A percentile compares a stretch with the other conserved stretches of the same genome.
Conservation (phyloP, 2,329 filamentous ascomycete genomes). For the Aspergillus jensenii region DNA sequence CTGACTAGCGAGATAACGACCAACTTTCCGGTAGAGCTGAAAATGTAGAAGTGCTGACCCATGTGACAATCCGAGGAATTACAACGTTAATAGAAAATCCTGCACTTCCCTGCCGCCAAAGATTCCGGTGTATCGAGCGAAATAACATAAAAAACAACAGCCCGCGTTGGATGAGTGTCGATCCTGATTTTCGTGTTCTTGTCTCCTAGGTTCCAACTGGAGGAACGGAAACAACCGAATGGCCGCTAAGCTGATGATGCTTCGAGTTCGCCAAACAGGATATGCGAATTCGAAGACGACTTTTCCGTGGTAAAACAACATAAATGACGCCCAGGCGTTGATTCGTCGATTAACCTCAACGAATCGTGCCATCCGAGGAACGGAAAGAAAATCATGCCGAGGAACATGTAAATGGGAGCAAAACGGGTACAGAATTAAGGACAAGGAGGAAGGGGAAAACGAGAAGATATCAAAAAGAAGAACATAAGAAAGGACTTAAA, state of each 20-base stretch:
- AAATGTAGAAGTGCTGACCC: constrained; percentile 41
- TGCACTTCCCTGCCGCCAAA: constrained; percentile 43
- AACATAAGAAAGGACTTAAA: constrained; percentile 10
- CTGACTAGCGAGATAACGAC: constrained; percentile 43
- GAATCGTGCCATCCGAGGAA: constrained; percentile 23
- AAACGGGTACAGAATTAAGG: constrained; percentile 22
- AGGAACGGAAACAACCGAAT: constrained; percentile 25
- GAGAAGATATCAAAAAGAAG: constrained; percentile 18
- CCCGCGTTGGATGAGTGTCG: constrained; percentile 37
- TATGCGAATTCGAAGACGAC: constrained; percentile 36
- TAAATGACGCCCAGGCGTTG: constrained; percentile 37
- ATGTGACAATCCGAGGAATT: constrained; percentile 47
- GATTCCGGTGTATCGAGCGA: constrained; percentile 39
- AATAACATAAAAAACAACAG: constrained; percentile 41
- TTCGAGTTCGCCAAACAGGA: constrained; percentile 36
- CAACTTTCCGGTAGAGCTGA: constrained; percentile 36
- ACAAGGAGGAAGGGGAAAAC: constrained; percentile 19
- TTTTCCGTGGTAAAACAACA: constrained; percentile 32
- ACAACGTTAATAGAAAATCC: constrained; percentile 42
- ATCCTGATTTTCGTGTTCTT: constrained; percentile 10
- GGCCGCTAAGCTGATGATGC: constrained; percentile 34
- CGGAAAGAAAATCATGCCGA: constrained; percentile 28
- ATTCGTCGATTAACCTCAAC: constrained; percentile 36
- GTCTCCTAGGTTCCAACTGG: not conserved
- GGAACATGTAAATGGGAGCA: constrained; percentile 30